Conservation (phyloP, 2,329 filamentous ascomycete genomes). For the Septoria linicola region DNA sequence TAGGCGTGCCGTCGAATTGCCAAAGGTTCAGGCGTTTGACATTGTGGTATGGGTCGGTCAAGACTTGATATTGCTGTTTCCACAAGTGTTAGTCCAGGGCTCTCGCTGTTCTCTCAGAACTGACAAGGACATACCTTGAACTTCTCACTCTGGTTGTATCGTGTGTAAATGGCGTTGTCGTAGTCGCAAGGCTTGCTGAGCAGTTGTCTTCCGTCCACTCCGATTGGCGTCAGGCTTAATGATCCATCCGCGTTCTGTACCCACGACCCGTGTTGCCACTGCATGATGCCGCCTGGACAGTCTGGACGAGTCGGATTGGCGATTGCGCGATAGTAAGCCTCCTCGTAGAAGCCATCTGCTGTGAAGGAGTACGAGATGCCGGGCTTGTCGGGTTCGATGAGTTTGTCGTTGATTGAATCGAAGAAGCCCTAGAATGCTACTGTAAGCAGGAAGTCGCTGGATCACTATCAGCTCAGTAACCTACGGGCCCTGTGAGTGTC, state of each 20-base stretch:
- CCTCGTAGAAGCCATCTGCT: slow-evolving; percentile 65
- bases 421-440: slow-evolving; percentile 60
- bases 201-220: slow-evolving; percentile 66
- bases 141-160: slow-evolving; percentile 64
- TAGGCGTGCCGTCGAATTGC: slow-evolving; percentile 61
- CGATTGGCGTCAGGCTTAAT: slow-evolving; percentile 60
- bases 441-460: no score
- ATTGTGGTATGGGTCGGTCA: slow-evolving; percentile 61
- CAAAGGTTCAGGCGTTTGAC: slow-evolving; percentile 64
- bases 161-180: slow-evolving; percentile 57
- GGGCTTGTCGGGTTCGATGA: slow-evolving; percentile 65
- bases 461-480: no score
- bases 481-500: slow-evolving; percentile 67
- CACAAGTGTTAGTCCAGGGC: neutral
- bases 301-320: slow-evolving; percentile 59
- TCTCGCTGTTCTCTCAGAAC: neutral
- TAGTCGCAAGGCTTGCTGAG: slow-evolving; percentile 64
- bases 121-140: slow-evolving; percentile 54
- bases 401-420: slow-evolving; percentile 62
- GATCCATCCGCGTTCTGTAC: slow-evolving; percentile 57
- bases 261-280: slow-evolving; percentile 71
- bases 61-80: slow-evolving; percentile 46
- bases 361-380: slow-evolving; percentile 76
- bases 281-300: slow-evolving; percentile 65
- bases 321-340: slow-evolving; percentile 67